Evolutionary conservation across 768 basidiomycete species (phyloP).

Genomic region (Termitomyces sp.): DNA sequence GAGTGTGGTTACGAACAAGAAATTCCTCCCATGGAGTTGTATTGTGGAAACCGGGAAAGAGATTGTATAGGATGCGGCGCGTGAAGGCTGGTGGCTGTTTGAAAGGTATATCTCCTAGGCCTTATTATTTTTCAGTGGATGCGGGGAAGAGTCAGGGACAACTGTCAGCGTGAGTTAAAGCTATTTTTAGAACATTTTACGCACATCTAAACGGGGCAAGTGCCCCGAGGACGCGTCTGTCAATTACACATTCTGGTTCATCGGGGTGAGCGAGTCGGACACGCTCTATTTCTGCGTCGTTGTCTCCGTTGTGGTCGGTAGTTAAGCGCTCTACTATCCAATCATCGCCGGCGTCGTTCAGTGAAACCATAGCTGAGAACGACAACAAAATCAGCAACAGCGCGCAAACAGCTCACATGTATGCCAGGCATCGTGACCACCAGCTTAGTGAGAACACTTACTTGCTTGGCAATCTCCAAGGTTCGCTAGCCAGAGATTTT

Average conservation of each 20-base stretch:
- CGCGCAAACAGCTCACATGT: slow-evolving; percentile 1
- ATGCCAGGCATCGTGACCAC: background rate
- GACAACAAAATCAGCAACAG: slow-evolving; percentile 4
- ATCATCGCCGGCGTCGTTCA: slow-evolving; percentile 35
- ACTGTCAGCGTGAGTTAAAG: slow-evolving; percentile 7
- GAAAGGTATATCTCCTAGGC: slow-evolving; percentile 68
- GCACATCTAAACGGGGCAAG: slow-evolving; percentile 75
- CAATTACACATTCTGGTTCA: slow-evolving; percentile 64
- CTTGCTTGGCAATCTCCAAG: slow-evolving; percentile 79
- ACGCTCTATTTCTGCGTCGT: slow-evolving; percentile 61
- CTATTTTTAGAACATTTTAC: slow-evolving; percentile 25
- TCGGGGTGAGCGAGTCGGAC: slow-evolving; percentile 62
- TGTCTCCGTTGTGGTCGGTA: slow-evolving; percentile 67
- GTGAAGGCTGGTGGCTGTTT: slow-evolving; percentile 72
- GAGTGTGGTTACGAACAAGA: slow-evolving; percentile 55
- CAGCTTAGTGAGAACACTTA: slow-evolving; percentile 29
- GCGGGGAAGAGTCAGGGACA: slow-evolving; percentile 4
- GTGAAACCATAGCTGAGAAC: slow-evolving; percentile 47
- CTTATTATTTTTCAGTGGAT: slow-evolving; percentile 25
- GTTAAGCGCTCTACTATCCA: slow-evolving; percentile 65
- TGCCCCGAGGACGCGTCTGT: slow-evolving; percentile 70
- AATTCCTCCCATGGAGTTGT: slow-evolving; percentile 66
- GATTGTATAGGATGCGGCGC: slow-evolving; percentile 60
- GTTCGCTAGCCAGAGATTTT: slow-evolving; percentile 76
- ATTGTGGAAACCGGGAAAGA: slow-evolving; percentile 58